Conservation (phyloP, 192 early-diverging fungal species). For the Podila clonocystis region DNA sequence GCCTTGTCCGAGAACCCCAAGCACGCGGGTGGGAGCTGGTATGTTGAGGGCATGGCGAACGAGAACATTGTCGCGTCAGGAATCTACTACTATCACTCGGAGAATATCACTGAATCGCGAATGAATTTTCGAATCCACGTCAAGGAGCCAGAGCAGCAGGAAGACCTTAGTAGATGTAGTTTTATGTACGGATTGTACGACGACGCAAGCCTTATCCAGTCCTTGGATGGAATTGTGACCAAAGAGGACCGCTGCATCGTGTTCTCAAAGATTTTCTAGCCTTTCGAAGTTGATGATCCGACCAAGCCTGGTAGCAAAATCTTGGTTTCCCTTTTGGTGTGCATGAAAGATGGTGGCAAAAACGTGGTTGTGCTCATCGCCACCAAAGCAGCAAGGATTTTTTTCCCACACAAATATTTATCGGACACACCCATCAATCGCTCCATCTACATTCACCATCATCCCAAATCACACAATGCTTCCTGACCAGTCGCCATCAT, state of each 20-base stretch:
- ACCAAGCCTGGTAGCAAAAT: slow-evolving; percentile 73
- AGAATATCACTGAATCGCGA: slow-evolving; percentile 71
- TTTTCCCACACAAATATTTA: no score
- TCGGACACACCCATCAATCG: no score
- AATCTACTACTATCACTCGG: slow-evolving; percentile 75
- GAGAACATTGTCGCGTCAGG: slow-evolving; percentile 80
- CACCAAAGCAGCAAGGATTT: no score
- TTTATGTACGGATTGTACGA: slow-evolving; percentile 54
- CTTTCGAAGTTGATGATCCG: slow-evolving; percentile 60
- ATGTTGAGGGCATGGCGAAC: slow-evolving; percentile 75
- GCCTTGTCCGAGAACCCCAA: slow-evolving; percentile 67
- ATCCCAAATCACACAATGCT: no score
- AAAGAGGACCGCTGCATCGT: slow-evolving; percentile 68
- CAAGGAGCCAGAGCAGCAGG: slow-evolving; percentile 26
- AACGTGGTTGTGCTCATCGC: no score
- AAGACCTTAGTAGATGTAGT: slow-evolving; percentile 22
- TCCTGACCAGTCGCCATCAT: no score
- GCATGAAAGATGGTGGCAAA: no score
- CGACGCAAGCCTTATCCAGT: slow-evolving; percentile 41
- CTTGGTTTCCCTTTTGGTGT: slow-evolving; percentile 72
- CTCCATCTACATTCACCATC: no score
- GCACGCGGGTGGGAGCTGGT: slow-evolving; percentile 68
- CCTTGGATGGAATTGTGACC: slow-evolving; percentile 55
- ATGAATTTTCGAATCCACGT: slow-evolving; percentile 65
- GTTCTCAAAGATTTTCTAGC: slow-evolving; percentile 77